Percentiles rank a stretch among this genome's conserved stretches.
Conservation (phyloP, 2,329 filamentous ascomycete species). For the Botrytis squamosa region DNA sequence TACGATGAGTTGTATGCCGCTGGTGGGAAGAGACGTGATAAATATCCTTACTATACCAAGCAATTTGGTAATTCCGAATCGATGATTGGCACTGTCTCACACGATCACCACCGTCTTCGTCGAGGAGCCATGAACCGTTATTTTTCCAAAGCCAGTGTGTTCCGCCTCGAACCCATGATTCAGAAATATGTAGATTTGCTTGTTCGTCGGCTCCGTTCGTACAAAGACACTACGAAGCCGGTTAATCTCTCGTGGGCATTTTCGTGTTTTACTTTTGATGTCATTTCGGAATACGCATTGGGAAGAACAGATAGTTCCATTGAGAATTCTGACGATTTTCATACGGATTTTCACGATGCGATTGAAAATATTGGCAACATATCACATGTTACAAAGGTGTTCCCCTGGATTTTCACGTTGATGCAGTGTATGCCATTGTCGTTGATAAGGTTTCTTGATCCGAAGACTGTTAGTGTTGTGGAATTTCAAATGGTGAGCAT, state of each 20-base stretch:
- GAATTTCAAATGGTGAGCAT: slow-evolving; percentile 21
- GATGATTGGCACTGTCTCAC: slow-evolving; percentile 24
- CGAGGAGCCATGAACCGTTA: slow-evolving; percentile 28
- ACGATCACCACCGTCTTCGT: slow-evolving; percentile 29
- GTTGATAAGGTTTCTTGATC: not conserved
- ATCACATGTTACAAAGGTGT: slow-evolving; percentile 2
- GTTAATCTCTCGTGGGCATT: slow-evolving; percentile 15
- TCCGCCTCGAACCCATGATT: slow-evolving; percentile 28
- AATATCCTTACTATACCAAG: slow-evolving; percentile 23
- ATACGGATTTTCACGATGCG: slow-evolving; percentile 14
- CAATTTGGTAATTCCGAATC: slow-evolving; percentile 18
- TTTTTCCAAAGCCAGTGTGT: slow-evolving; percentile 29
- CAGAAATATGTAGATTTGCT: slow-evolving; percentile 24
- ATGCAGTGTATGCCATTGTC: slow-evolving; percentile 1
- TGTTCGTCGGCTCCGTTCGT: slow-evolving; percentile 19
- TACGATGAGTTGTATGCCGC: slow-evolving; percentile 44
- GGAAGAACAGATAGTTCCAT: slow-evolving; percentile 24
- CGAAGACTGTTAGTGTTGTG: slow-evolving; percentile 5
- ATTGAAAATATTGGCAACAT: slow-evolving; percentile 14
- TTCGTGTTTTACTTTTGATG: slow-evolving; percentile 28
- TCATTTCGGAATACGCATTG: slow-evolving; percentile 36
- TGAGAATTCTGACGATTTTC: slow-evolving; percentile 16
- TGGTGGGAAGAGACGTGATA: slow-evolving; percentile 22
- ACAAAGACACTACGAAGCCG: slow-evolving; percentile 15
- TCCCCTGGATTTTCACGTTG: slow-evolving; percentile 12